A percentile compares a stretch with the other conserved stretches of the same genome.
These are phyloP conservation scores for Graphilbum ipis-grandicollis DNA, from an alignment of 2,329 filamentous ascomycete genomes.

Conservation along the genomic window DNA sequence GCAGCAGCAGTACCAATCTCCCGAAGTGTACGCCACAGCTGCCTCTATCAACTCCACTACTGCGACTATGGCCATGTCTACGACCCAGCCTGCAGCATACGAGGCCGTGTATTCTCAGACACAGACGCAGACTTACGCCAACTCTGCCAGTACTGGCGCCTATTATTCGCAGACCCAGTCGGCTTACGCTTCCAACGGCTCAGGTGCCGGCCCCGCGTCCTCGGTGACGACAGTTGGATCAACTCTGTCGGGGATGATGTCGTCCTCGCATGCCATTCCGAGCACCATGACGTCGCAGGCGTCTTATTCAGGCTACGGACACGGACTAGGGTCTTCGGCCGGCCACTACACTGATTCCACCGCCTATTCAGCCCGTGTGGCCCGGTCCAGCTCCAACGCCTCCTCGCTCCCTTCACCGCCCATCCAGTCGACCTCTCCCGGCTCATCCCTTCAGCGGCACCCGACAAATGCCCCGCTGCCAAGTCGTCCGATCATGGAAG, in stretches of 20 bases:
- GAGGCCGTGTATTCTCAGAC: constrained; percentile 11
- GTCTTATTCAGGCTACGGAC: constrained; percentile 32
- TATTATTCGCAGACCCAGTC: constrained; percentile 2
- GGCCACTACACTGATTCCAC: constrained; percentile 29
- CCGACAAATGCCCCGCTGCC: constrained; percentile 43
- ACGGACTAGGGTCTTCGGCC: too few species aligned
- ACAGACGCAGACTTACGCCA: too few species aligned
- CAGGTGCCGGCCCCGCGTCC: constrained; percentile 15
- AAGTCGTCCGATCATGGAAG: constrained; percentile 28
- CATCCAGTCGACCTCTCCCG: constrained; percentile 21
- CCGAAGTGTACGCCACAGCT: constrained; percentile 9
- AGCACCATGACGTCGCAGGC: constrained; percentile 19
- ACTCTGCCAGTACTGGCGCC: constrained; percentile 7
- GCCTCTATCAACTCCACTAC: too few species aligned
- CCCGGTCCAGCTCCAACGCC: constrained; percentile 31
- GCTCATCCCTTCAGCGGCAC: constrained; percentile 32
- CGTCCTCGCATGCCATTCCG: constrained; percentile 10
- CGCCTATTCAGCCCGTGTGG: constrained; percentile 24
- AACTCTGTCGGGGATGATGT: background rate
- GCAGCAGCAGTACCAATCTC: constrained; percentile 4
- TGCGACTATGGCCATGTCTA: constrained; percentile 7
- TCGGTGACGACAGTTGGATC: constrained; percentile 4
- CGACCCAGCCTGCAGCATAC: constrained; percentile 10
- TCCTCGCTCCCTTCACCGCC: constrained; percentile 30
- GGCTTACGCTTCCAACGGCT: constrained; percentile 15